Evolutionary conservation across 2,329 filamentous ascomycete genomes (phyloP).

Genomic region (Ampelomyces quisqualis): DNA sequence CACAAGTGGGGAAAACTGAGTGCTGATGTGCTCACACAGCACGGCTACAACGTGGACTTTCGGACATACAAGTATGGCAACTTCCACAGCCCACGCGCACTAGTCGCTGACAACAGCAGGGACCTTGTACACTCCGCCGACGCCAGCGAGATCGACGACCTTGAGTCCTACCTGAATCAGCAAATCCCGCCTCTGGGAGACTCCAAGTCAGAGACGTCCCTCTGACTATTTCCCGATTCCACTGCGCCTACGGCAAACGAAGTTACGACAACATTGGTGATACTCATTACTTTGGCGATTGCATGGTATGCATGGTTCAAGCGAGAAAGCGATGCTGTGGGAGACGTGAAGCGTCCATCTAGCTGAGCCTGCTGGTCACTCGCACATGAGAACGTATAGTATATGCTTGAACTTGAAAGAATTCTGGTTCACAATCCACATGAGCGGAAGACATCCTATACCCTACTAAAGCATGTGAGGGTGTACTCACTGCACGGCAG

Average conservation of each 20-base stretch:
- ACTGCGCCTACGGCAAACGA: constrained; percentile 8
- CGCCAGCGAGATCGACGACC: constrained; percentile 75
- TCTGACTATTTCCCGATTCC: constrained; percentile 30
- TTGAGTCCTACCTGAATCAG: constrained; percentile 65
- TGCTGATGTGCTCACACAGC: constrained; percentile 63
- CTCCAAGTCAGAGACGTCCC: constrained; percentile 25
- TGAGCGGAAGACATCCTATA: too few species aligned
- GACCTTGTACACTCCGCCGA: constrained; percentile 75
- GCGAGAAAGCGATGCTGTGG: constrained; percentile 5
- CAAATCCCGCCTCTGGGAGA: constrained; percentile 53
- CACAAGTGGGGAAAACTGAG: constrained; percentile 68
- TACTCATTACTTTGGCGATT: constrained; percentile 26
- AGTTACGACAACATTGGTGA: constrained; percentile 24
- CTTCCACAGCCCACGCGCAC: too few species aligned
- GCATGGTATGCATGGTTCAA: constrained; percentile 34
- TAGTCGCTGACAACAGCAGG: constrained; percentile 45
- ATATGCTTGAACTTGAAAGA: too few species aligned
- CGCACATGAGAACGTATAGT: too few species aligned
- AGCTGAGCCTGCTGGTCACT: not conserved
- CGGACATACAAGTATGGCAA: constrained; percentile 69
- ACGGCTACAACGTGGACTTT: constrained; percentile 73
- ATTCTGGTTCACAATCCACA: too few species aligned
- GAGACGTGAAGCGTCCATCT: not conserved
- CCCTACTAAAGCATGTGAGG: too few species aligned
- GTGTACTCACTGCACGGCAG: too few species aligned